These are phyloP conservation scores for Didymella sp. DNA, from an alignment of 2,329 filamentous ascomycete species.

Conservation along the genomic window DNA sequence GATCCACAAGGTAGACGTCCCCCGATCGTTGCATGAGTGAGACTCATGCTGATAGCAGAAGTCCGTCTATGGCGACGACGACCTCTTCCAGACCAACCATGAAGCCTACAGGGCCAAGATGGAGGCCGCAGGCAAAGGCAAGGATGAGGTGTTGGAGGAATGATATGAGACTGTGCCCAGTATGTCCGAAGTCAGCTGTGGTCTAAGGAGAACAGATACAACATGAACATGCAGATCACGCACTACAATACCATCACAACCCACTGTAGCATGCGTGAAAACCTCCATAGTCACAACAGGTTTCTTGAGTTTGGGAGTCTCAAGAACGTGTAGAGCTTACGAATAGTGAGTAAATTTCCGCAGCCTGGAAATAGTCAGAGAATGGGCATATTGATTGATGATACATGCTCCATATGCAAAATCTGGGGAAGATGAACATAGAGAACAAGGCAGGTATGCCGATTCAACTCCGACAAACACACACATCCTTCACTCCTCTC, in stretches of 20 bases:
- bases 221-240: not conserved
- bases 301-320: too few relatives aligned
- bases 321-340: not conserved
- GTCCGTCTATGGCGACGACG: constrained; percentile 1
- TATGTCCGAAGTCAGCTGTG: not conserved
- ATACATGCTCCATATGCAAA: constrained; percentile 27
- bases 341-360: not conserved
- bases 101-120: constrained; percentile 2
- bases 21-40: not conserved
- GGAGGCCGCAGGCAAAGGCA: not conserved
- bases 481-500: constrained; percentile 22
- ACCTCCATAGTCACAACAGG: not conserved
- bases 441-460: constrained; percentile 29
- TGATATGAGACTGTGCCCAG: not conserved
- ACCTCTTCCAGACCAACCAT: constrained; percentile 1
- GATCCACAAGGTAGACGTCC: not conserved
- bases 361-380: not conserved
- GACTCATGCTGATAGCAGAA: constrained; percentile 6
- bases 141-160: not conserved
- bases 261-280: not conserved
- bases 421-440: constrained; percentile 19
- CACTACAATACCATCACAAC: not conserved
- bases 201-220: not conserved
- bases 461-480: constrained; percentile 42
- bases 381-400: constrained; percentile 20